Percentiles rank a stretch among this genome's conserved stretches.
These are phyloP conservation scores for Starmerella potacharoeniae DNA, from an alignment of 805 yeast species.

Conservation along the genomic window DNA sequence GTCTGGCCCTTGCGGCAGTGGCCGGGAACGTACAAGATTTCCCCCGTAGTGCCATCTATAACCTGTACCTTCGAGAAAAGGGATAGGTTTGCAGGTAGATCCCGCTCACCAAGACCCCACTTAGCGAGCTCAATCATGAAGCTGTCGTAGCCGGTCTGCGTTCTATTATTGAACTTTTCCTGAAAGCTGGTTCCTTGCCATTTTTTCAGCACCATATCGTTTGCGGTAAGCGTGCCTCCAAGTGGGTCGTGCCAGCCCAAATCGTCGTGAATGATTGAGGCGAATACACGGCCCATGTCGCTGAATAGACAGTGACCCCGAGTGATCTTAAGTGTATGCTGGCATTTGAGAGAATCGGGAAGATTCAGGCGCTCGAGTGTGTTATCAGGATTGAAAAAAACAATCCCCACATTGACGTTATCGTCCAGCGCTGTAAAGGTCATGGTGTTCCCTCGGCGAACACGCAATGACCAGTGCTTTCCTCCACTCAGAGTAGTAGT, in stretches of 20 bases:
- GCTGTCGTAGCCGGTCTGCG: slow-evolving; percentile 11
- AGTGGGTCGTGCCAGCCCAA: slow-evolving; percentile 13
- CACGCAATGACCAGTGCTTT: slow-evolving; percentile 10
- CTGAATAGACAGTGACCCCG: slow-evolving; percentile 10
- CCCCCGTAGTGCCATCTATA: neutral
- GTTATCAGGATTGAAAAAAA: slow-evolving; percentile 11
- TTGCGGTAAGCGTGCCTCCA: slow-evolving; percentile 8
- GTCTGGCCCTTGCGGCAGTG: neutral
- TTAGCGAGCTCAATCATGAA: slow-evolving; percentile 9
- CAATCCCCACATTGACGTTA: slow-evolving; percentile 8
- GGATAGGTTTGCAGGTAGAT: slow-evolving; percentile 8
- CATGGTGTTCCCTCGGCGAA: slow-evolving; percentile 10
- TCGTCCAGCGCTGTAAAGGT: slow-evolving; percentile 9
- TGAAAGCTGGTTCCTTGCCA: slow-evolving; percentile 12
- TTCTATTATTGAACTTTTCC: slow-evolving; percentile 1
- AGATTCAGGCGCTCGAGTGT: slow-evolving; percentile 9
- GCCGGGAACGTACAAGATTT: neutral
- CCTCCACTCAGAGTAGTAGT: slow-evolving; percentile 5
- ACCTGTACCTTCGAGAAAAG: slow-evolving; percentile 5
- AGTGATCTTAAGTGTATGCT: slow-evolving; percentile 10
- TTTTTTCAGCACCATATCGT: slow-evolving; percentile 6
- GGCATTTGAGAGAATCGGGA: slow-evolving; percentile 11
- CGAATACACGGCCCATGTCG: slow-evolving; percentile 12
- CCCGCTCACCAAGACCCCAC: slow-evolving; percentile 9
- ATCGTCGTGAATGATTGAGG: slow-evolving; percentile 7